Evolutionary conservation across 2,329 filamentous ascomycete genomes (phyloP), one percentile per base, ranked within the genome.

Genomic region (Cyphellophora europaea): DNA sequence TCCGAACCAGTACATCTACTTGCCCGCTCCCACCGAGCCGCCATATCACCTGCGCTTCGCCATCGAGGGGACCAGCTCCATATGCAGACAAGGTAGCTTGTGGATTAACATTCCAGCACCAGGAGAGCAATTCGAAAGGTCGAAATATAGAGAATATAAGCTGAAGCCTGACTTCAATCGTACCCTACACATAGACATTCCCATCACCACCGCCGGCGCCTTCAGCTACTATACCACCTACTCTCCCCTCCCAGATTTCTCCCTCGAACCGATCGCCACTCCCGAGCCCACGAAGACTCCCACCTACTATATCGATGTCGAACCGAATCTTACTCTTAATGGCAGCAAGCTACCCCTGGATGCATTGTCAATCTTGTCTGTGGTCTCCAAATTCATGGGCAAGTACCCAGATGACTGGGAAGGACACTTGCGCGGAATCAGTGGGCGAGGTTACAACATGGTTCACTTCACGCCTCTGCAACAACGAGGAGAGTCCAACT

Each of bases 361-460:
- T 48, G 85, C 89, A 1, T 68, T 98, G 32, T 93, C 86, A 11
- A 74, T 95, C 47, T 93, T 95, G 62, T 96, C 91, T 8, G 72
- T 89, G 37, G 84, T 98, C 44, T 95, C 89, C 55, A 98, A 98
- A 62, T 95, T 95, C 63, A 93, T 98, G 85, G 91, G 91, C 43
- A 79, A 80, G 53, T 94, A 91, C 54, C 86, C 89, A 0, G 69
- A 69, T 11, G 84, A 94, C 52, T 98, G 89, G 88, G 77, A 95
- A 55, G 81, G 77, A 33, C 89, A 96, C 56, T 65, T 98, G 38
- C 72, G 74, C 37, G 88, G 91, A 17, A 94, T 98, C 56, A 83
- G 84, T 55, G 77, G 83, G 51, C 74, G 91, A 42, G 88, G 88
- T 30, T 98, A 98, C 70, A 98, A 98, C 63, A 95, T 96, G 87